Percentiles rank a stretch among this genome's conserved stretches.
phyloP scores from a whole-genome alignment of 2,329 filamentous ascomycete genomes.

The Bipolaris gigantea region DNA sequence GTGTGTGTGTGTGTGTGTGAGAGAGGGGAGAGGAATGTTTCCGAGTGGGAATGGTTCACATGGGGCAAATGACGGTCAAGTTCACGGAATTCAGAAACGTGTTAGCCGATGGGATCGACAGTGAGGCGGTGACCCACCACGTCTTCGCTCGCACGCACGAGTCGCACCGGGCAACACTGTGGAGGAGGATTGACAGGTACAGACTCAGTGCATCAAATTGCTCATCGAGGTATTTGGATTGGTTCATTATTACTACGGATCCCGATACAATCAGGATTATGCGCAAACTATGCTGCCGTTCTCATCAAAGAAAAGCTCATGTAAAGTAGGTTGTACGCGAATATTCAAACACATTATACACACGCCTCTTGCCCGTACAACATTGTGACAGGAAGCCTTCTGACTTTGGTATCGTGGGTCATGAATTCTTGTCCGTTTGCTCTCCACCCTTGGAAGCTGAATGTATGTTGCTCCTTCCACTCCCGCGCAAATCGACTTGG shows the following conservation, averaged over 20 bases:
- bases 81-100: background rate
- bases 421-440: slow-evolving; percentile 3
- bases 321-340: slow-evolving; percentile 13
- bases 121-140: background rate
- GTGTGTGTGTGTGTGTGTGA: too few relatives aligned
- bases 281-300: slow-evolving; percentile 26
- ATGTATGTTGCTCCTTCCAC: background rate
- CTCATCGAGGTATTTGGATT: slow-evolving; percentile 27
- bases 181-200: too few relatives aligned
- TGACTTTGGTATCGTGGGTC: slow-evolving; percentile 9
- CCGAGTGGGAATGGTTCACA: too few relatives aligned
- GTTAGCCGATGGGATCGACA: background rate
- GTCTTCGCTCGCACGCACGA: background rate
- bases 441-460: background rate
- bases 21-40: background rate
- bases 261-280: slow-evolving; percentile 30
- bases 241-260: slow-evolving; percentile 38
- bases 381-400: slow-evolving; percentile 5
- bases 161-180: background rate
- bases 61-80: too few relatives aligned
- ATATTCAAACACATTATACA: slow-evolving; percentile 38
- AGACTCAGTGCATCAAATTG: slow-evolving; percentile 7
- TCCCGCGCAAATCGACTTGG: slow-evolving; percentile 10
- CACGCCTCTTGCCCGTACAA: slow-evolving; percentile 10
- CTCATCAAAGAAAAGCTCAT: slow-evolving; percentile 15